Evolutionary conservation across 345 rosid species (phyloP).

Genomic region (Salix purpurea): DNA sequence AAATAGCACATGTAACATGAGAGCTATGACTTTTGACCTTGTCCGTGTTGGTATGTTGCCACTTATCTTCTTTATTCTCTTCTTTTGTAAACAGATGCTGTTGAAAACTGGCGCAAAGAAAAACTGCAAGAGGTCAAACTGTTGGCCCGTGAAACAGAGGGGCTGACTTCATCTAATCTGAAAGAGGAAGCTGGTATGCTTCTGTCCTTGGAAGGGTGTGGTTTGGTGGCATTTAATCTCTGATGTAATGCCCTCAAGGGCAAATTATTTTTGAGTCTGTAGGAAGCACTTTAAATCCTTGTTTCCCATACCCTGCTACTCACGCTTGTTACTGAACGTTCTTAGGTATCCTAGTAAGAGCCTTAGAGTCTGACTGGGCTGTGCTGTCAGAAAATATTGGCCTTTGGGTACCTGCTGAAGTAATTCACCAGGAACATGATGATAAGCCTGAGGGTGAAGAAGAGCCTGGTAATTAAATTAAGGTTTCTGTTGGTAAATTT

Average conservation of each 20-base stretch:
- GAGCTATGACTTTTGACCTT: background rate
- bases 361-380: constrained; percentile 78
- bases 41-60: background rate
- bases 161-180: constrained; percentile 42
- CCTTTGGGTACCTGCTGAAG: constrained; percentile 78
- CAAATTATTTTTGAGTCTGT: background rate
- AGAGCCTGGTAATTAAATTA: constrained; percentile 55
- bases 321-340: background rate
- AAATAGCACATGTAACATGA: background rate
- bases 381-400: constrained; percentile 77
- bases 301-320: constrained; percentile 2
- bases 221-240: constrained; percentile 5
- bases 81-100: constrained; percentile 53
- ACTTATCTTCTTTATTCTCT: constrained; percentile 18
- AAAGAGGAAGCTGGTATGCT: constrained; percentile 73
- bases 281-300: background rate
- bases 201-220: background rate
- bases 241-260: constrained; percentile 7
- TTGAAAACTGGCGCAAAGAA: constrained; percentile 87
- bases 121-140: constrained; percentile 63
- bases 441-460: constrained; percentile 83
- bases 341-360: constrained; percentile 63
- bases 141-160: constrained; percentile 38
- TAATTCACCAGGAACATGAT: constrained; percentile 62
- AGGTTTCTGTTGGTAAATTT: background rate